phyloP scores from a whole-genome alignment of 352 stramenopile species.

The Paralagenidium karlingii region DNA sequence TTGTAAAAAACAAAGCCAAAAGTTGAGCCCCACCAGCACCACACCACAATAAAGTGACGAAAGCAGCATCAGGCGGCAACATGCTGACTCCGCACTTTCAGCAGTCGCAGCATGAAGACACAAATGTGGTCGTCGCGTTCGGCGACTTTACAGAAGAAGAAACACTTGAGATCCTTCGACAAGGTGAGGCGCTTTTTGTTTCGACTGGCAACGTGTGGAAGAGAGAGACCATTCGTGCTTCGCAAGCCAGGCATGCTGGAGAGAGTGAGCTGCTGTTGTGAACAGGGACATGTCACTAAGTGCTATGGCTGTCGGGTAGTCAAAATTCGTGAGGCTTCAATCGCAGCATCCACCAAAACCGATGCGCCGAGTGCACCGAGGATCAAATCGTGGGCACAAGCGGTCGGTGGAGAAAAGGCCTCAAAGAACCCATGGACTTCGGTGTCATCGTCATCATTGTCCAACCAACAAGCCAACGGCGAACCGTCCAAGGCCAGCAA shows the following conservation, averaged over 20 bases:
- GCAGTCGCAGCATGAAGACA: too few relatives aligned
- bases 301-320: constrained; percentile 1
- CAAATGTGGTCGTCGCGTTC: constrained; percentile 40
- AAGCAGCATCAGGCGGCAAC: too few relatives aligned
- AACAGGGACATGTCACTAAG: background rate
- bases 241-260: too few relatives aligned
- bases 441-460: constrained; percentile 6
- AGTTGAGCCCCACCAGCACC: too few relatives aligned
- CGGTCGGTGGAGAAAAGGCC: constrained; percentile 20
- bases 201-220: background rate
- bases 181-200: constrained; percentile 18
- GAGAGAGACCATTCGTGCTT: too few relatives aligned
- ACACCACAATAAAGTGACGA: too few relatives aligned
- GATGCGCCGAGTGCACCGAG: constrained; percentile 2
- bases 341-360: constrained; percentile 1
- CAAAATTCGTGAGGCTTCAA: constrained; percentile 2
- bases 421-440: constrained; percentile 5
- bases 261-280: background rate
- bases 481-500: constrained; percentile 1
- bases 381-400: constrained; percentile 48
- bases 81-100: too few relatives aligned
- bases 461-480: background rate
- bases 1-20: too few relatives aligned
- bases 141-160: constrained; percentile 72
- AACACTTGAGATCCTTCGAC: constrained; percentile 23